These are phyloP conservation scores for Arachnopeziza araneosa DNA, from an alignment of 2,329 filamentous ascomycete genomes.

Conservation along the genomic window DNA sequence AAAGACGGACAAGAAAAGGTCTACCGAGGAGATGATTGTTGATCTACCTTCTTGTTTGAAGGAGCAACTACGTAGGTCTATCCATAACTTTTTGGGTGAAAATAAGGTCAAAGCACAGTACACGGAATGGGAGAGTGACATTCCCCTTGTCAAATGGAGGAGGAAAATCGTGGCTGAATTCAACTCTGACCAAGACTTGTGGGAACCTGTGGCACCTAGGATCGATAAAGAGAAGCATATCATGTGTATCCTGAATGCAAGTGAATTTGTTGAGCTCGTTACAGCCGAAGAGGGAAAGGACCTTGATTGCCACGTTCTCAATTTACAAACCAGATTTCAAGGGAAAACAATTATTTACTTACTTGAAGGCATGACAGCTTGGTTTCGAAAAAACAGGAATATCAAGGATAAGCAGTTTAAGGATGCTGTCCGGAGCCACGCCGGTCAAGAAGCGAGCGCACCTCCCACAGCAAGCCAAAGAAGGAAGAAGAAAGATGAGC, in stretches of 20 bases:
- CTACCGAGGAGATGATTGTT: slow-evolving; percentile 72
- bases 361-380: slow-evolving; percentile 61
- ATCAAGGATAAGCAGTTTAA: slow-evolving; percentile 63
- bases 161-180: slow-evolving; percentile 44
- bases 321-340: slow-evolving; percentile 49
- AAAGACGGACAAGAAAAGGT: slow-evolving; percentile 66
- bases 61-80: slow-evolving; percentile 38
- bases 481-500: slow-evolving; percentile 37
- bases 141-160: slow-evolving; percentile 48
- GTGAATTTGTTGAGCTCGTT: slow-evolving; percentile 60
- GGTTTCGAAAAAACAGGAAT: slow-evolving; percentile 64
- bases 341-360: slow-evolving; percentile 58
- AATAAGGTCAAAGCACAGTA: slow-evolving; percentile 44
- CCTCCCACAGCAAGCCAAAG: slow-evolving; percentile 12
- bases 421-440: slow-evolving; percentile 52
- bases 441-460: background rate
- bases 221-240: slow-evolving; percentile 44
- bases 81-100: slow-evolving; percentile 45
- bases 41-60: slow-evolving; percentile 57
- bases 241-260: slow-evolving; percentile 53
- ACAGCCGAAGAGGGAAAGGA: slow-evolving; percentile 40
- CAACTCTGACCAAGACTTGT: slow-evolving; percentile 41
- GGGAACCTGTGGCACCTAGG: slow-evolving; percentile 41
- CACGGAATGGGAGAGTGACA: slow-evolving; percentile 39
- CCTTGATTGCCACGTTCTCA: slow-evolving; percentile 53